Base-by-base conservation (phyloP, 2,329 filamentous ascomycete genomes). In the Nectriaceae sp. region DNA sequence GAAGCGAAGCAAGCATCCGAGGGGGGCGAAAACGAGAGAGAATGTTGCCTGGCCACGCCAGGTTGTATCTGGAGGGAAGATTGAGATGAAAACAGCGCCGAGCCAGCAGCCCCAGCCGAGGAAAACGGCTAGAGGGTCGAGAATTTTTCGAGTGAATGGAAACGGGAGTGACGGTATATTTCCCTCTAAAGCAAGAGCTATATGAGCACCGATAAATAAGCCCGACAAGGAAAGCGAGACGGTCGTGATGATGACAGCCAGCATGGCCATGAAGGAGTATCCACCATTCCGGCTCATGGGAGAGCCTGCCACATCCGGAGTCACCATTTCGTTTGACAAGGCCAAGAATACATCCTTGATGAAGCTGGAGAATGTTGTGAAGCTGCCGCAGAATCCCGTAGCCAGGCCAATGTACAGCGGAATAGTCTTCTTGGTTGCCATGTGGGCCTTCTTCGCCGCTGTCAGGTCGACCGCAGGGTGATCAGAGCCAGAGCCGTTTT, bases 321-420 rank as follows among this genome's bases (percentile, higher is more conserved):
- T 63, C 10, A 69, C 72, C 11, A 95, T 71, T 54, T 87, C 79
- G 64, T 96, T 94, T 4, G 89, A 85, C 16, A 95, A 70, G 0
- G 89, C 87, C 19, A 96, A 78, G 65, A 95, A 96, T 13, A 79
- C 71, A 60, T 96, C 92, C 5, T 89, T 80, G 40, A 92, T 85
- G 65, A 96, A 95, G 18, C 86, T 84, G 0, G 91, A 96, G 69
- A 96, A 96, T 10, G 88, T 92, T 0, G 92, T 97, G 62, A 94
- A 89, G 56, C 88, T 92, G 53, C 93, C 90, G 62, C 90, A 96
- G 68, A 94, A 94, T 11, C 88, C 93, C 0, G 88, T 96, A 0
- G 89, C 83, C 5, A 97, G 80, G 42, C 89, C 92, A 49, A 96
- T 87, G 64, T 95, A 96, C 0, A 96, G 75, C 0, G 93, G 92